These are phyloP conservation scores for Gynandropsis gynandra DNA, from an alignment of 345 rosid genomes.

Conservation along the genomic window DNA sequence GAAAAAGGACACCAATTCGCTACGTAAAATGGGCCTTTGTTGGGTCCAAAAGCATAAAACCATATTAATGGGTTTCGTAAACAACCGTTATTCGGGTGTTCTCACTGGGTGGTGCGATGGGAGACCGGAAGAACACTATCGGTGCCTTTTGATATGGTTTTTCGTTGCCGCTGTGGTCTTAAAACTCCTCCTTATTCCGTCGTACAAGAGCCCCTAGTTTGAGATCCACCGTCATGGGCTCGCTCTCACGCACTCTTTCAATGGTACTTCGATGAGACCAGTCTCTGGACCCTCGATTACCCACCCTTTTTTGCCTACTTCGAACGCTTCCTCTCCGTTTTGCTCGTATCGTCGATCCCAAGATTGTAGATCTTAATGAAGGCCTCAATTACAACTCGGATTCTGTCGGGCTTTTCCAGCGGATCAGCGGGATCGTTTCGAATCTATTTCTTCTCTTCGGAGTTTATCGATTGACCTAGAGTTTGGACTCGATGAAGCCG, in stretches of 20 bases:
- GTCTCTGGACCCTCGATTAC: constrained; percentile 94
- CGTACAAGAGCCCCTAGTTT: constrained; percentile 79
- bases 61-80: constrained; percentile 6
- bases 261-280: constrained; percentile 86
- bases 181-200: constrained; percentile 68
- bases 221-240: constrained; percentile 98
- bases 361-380: too few relatives aligned
- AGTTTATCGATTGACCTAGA: too few relatives aligned
- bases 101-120: constrained; percentile 15
- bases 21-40: neutral
- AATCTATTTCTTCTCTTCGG: too few relatives aligned
- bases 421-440: too few relatives aligned
- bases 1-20: too few relatives aligned
- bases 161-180: constrained; percentile 44
- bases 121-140: constrained; percentile 2
- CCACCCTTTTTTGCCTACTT: too few relatives aligned
- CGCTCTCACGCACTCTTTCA: constrained; percentile 60
- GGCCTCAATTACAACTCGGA: constrained; percentile 74
- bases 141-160: constrained; percentile 46
- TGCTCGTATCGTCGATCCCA: too few relatives aligned
- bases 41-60: neutral
- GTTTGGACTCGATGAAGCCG: too few relatives aligned
- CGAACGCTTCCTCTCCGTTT: too few relatives aligned
- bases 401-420: constrained; percentile 45
- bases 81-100: neutral